Evolutionary conservation across 2,329 filamentous ascomycete genomes (phyloP).

Genomic region (Fusarium floridanum): DNA sequence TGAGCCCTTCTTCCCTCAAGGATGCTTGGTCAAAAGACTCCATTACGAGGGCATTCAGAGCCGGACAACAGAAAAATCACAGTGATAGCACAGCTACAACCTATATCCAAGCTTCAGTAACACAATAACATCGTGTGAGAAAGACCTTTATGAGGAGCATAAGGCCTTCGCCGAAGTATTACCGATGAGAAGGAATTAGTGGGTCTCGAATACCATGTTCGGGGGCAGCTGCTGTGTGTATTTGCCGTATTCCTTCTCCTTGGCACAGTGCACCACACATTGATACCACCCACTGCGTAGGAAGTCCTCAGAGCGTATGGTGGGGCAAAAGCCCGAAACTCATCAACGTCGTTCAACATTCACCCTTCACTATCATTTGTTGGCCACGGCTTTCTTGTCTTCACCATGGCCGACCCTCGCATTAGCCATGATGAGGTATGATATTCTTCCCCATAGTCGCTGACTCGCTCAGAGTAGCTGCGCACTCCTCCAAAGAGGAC

Average conservation of each 20-base stretch:
- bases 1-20: neutral
- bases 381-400: conserved; percentile 9
- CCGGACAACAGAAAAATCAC: neutral
- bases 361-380: conserved; percentile 22
- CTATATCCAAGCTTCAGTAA: neutral
- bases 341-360: conserved; percentile 31
- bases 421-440: conserved; percentile 47
- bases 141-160: neutral
- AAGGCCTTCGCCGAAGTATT: neutral
- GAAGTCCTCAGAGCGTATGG: conserved; percentile 27
- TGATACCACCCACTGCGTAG: no score
- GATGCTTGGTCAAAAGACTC: neutral
- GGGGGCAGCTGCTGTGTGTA: neutral
- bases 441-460: no score
- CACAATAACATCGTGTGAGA: neutral
- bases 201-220: neutral
- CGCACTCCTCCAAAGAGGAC: conserved; percentile 3
- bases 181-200: neutral
- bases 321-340: conserved; percentile 41
- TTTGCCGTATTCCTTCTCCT: neutral
- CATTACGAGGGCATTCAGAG: neutral
- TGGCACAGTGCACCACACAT: conserved; percentile 17
- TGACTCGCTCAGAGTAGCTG: neutral
- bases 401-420: conserved; percentile 39
- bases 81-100: neutral